Evolutionary conservation across 495 filamentous ascomycete genomes (phyloP), one percentile per base, ranked within the genome.

Genomic region (Neurospora intermedia): DNA sequence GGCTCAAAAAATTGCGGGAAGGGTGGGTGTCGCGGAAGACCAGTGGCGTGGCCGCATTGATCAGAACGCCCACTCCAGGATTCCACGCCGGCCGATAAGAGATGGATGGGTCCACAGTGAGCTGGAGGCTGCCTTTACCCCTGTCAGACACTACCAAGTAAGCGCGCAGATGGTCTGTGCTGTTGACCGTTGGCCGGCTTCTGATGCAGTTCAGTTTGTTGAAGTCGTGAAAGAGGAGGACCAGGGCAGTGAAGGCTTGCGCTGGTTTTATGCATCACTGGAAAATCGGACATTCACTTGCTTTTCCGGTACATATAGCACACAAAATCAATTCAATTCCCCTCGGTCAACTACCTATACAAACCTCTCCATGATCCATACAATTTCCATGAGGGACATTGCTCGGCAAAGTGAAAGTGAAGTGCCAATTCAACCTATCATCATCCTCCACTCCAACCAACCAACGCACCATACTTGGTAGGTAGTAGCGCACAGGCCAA

Each of bases 1-100:
- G 62, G 69, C 45, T 75, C 71, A 75, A 74, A 77, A 73, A 80
- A 74, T 72, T 73, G 70, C 48, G 71, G 75, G 69, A 66, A 59
- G 38, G 70, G 66, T 31, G 31, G 54, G 41, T 43, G 72, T 72
- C 31, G 42, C 20, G 16, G 69, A 16, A 9, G 27, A 20, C 11
- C 48, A 43, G 71, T 69, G 71, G 59, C 40, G 59, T 72, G 54
- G 54, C 27, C 54, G 54, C 54, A 66, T 66, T 66, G 54, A 66
- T 66, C 27, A 4, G 54, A 9, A 66, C 27, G 54, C 15, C 54
- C 54, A 66, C 27, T 62, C 54, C 27, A 35, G 54, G 54, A 16
- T 35, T 66, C 54, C 27, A 66, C 13, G 54, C 54, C 54, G 54
- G 54, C 54, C 54, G 54, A 66, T 66, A 66, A 66, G 54, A 66